Evolutionary conservation across 805 yeast species (phyloP).

Genomic region (Nakazawaea pomicola): DNA sequence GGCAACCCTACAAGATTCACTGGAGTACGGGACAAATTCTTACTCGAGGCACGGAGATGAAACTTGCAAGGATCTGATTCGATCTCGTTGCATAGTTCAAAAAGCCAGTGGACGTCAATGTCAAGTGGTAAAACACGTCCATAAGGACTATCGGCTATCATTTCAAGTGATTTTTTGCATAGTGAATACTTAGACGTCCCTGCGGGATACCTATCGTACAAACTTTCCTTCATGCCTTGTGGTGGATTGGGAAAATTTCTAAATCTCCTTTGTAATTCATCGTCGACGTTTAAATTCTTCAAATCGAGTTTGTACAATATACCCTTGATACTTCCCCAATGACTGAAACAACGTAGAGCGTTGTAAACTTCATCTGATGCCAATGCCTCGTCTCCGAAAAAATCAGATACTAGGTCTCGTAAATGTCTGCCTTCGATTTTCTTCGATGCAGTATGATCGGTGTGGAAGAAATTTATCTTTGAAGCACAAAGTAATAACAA

Average conservation of each 20-base stretch:
- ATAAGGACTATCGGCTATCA: slow-evolving; percentile 31
- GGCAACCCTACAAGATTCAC: slow-evolving; percentile 15
- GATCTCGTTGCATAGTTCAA: slow-evolving; percentile 37
- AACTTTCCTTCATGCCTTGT: slow-evolving; percentile 32
- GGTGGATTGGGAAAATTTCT: slow-evolving; percentile 37
- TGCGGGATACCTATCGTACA: slow-evolving; percentile 44
- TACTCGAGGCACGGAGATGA: slow-evolving; percentile 33
- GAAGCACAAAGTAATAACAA: slow-evolving; percentile 37
- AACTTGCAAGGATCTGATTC: slow-evolving; percentile 42
- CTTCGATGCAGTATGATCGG: slow-evolving; percentile 47
- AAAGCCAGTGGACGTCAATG: slow-evolving; percentile 27
- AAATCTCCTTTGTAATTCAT: slow-evolving; percentile 27
- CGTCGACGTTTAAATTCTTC: slow-evolving; percentile 31
- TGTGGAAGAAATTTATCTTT: slow-evolving; percentile 47
- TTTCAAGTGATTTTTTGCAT: slow-evolving; percentile 33
- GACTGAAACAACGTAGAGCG: slow-evolving; percentile 46
- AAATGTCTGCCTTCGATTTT: slow-evolving; percentile 41
- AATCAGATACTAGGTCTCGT: slow-evolving; percentile 30
- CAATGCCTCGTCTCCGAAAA: slow-evolving; percentile 36
- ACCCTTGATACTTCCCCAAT: slow-evolving; percentile 51
- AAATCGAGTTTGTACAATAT: slow-evolving; percentile 36
- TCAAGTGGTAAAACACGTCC: slow-evolving; percentile 32
- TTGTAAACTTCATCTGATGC: slow-evolving; percentile 36
- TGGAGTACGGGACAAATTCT: slow-evolving; percentile 17
- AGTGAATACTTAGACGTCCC: slow-evolving; percentile 46